These are phyloP conservation scores for Rhodotorula mucilaginosa DNA, from an alignment of 1,284 basidiomycete species.

Conservation along the genomic window DNA sequence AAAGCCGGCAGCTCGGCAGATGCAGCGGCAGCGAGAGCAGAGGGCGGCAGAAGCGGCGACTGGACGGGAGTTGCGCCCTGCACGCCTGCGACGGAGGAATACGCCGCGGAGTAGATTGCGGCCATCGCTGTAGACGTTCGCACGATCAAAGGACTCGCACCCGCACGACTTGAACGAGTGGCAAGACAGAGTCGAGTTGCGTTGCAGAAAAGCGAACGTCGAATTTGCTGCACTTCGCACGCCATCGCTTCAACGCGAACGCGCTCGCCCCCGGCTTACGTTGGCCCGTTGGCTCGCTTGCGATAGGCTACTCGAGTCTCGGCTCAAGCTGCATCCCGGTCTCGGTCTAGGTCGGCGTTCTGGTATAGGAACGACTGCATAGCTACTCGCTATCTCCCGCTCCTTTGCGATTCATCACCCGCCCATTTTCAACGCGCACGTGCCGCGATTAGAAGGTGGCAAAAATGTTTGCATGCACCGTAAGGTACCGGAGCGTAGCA, in stretches of 20 bases:
- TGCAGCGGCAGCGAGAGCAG: constrained; percentile 16
- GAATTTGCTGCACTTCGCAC: neutral
- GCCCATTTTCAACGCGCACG: too few relatives aligned
- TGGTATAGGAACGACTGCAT: too few relatives aligned
- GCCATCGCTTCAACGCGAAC: neutral
- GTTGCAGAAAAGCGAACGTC: neutral
- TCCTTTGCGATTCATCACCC: too few relatives aligned
- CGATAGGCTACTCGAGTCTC: too few relatives aligned
- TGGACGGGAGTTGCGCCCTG: constrained; percentile 26
- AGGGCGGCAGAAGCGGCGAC: constrained; percentile 23
- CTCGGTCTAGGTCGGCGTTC: too few relatives aligned
- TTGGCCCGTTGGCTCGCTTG: neutral
- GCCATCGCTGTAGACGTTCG: constrained; percentile 11
- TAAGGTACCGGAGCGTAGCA: too few relatives aligned
- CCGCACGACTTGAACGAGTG: neutral
- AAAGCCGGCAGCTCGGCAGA: constrained; percentile 10
- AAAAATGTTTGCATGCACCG: too few relatives aligned
- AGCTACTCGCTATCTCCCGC: too few relatives aligned
- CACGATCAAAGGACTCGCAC: neutral
- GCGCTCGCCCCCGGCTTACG: neutral
- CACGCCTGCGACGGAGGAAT: constrained; percentile 15
- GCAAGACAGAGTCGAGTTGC: neutral
- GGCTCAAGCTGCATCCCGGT: too few relatives aligned
- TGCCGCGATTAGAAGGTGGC: too few relatives aligned
- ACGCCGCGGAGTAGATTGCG: constrained; percentile 23